Conservation (phyloP, 2,329 filamentous ascomycete genomes). For the Lojkania enalia region DNA sequence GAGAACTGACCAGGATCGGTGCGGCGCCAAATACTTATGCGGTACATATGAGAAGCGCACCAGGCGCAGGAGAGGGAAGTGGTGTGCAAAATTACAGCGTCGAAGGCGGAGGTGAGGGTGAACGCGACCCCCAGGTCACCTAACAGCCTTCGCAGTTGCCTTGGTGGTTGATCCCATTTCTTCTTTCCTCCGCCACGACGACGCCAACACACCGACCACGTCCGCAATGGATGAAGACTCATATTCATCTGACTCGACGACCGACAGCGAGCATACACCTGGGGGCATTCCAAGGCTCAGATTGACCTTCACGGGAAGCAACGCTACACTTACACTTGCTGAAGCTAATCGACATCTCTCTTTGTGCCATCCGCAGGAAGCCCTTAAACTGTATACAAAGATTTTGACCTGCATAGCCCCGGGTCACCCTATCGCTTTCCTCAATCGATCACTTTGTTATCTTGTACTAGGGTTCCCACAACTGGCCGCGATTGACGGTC, state of each 20-base stretch:
- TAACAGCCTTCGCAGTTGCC: not conserved
- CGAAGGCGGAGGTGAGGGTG: too few relatives aligned
- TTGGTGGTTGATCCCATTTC: not conserved
- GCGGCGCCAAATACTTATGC: too few relatives aligned
- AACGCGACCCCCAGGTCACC: too few relatives aligned
- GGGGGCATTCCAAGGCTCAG: not conserved
- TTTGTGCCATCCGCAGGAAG: not conserved
- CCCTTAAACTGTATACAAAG: conserved; percentile 20
- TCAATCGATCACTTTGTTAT: conserved; percentile 30
- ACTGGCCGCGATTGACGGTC: conserved; percentile 26
- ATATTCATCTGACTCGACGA: not conserved
- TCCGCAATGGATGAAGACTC: not conserved
- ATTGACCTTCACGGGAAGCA: not conserved
- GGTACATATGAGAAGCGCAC: too few relatives aligned
- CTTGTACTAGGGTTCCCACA: conserved; percentile 16
- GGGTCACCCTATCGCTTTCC: conserved; percentile 23
- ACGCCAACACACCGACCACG: not conserved
- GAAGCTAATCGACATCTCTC: conserved; percentile 7
- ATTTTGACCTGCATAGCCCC: conserved; percentile 15
- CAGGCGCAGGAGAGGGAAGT: too few relatives aligned
- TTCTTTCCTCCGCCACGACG: not conserved
- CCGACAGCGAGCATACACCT: not conserved
- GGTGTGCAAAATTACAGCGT: too few relatives aligned
- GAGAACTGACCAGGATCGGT: too few relatives aligned
- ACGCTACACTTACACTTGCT: not conserved